phyloP scores from a whole-genome alignment of 805 yeast species.

The Sugiyamaella floridensis region DNA sequence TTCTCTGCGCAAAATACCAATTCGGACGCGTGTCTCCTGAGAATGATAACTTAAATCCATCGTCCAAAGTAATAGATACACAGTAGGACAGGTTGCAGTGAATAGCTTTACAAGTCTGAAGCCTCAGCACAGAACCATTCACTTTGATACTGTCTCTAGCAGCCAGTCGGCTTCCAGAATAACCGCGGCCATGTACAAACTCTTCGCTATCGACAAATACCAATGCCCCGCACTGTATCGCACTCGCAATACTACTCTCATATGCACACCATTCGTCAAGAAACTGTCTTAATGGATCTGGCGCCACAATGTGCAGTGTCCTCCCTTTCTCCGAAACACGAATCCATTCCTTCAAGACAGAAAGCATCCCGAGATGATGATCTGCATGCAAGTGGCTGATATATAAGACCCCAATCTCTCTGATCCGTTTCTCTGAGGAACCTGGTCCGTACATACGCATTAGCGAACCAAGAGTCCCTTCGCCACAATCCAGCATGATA shows the following conservation, averaged over 20 bases:
- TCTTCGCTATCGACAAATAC: conserved; percentile 56
- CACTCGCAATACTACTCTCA: conserved; percentile 30
- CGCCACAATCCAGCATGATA: conserved; percentile 87
- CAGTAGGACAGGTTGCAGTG: conserved; percentile 85
- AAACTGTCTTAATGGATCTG: conserved; percentile 66
- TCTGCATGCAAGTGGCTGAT: conserved; percentile 95
- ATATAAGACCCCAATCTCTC: conserved; percentile 58
- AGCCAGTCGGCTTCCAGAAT: background rate
- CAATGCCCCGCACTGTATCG: conserved; percentile 36
- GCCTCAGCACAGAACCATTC: background rate
- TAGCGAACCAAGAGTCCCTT: conserved; percentile 74
- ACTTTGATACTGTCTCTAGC: background rate
- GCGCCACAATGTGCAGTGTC: conserved; percentile 55
- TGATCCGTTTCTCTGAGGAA: conserved; percentile 39
- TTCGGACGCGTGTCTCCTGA: conserved; percentile 96
- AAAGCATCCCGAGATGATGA: conserved; percentile 81
- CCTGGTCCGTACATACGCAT: conserved; percentile 51
- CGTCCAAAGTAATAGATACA: conserved; percentile 44
- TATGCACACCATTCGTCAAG: conserved; percentile 59
- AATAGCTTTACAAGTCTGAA: conserved; percentile 64
- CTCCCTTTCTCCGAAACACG: conserved; percentile 11
- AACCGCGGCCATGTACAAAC: conserved; percentile 37
- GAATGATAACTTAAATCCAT: conserved; percentile 64
- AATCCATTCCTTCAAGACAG: conserved; percentile 63
- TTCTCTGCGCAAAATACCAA: conserved; percentile 45